Base-by-base conservation (phyloP, 306 rosid species). In the Cicer cuneatum region DNA sequence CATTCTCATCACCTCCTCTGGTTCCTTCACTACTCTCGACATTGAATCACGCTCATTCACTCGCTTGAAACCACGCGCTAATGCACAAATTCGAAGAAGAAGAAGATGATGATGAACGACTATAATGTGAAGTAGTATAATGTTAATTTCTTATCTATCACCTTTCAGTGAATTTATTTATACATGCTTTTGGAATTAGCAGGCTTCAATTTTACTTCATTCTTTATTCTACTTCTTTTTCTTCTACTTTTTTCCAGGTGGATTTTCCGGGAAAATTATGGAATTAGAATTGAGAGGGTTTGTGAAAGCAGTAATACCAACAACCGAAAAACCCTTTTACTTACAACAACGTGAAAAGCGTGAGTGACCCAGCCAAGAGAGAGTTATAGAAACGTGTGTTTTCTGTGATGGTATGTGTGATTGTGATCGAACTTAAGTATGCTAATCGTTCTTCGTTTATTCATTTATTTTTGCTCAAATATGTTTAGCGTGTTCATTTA, bases 1-100 rank as follows among this genome's bases (percentile, higher is more conserved):
- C 59, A 68, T 76, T 86, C 84, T 89, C 96, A 93, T 93, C 46
- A 90, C 97, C 76, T 93, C 91, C 60, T 89, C 90, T 0, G 87
- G 91, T 60, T 87, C 94, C 70, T 86, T 89, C 10, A 87, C 84
- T 48, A 82, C 18, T 1, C 69, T 66, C 73, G 92, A 80, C 87
- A 84, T 84, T 76, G 61, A 19, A 56, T 3, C 9, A 7, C 11
- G 35, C 35, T 29, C 41, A 59, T 41, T 10, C 66, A 37, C 65
- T 29, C 16, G 9, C 54, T 74, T 66, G 29, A 24, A 24, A 16
- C 59, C 59, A 53, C 59, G 59, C 59, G 4, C 58, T 6, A 52
- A 52, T 15, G 29, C 60, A 53, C 10, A 29, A 49, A 6, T n/a
- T 7, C 45, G 45, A 41, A 7, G 2, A 41, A 41, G 29, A n/a